A percentile compares a stretch with the other conserved stretches of the same genome.
Conservation (phyloP, 139 green algal genomes). For the Chlamydomonas schloesseri region DNA sequence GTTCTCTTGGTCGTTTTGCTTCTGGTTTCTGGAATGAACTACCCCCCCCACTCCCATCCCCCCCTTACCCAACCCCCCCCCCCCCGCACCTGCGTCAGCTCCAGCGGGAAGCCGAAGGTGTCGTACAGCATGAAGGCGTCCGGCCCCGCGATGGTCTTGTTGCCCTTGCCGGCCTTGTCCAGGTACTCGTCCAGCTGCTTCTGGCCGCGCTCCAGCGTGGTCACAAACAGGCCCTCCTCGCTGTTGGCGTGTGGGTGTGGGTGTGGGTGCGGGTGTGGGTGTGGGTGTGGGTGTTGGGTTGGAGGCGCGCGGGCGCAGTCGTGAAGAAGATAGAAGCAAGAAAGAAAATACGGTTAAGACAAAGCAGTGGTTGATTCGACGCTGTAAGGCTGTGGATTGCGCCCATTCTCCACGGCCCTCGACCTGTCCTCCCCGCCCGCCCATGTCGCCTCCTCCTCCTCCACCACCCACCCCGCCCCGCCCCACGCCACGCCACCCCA, state of each 20-base stretch:
- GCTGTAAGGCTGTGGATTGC: too few species aligned
- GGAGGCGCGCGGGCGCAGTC: too few species aligned
- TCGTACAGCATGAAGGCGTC: constrained; percentile 93
- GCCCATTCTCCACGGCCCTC: not conserved
- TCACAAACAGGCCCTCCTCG: constrained; percentile 52
- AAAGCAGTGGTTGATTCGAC: too few species aligned
- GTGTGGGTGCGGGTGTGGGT: too few species aligned
- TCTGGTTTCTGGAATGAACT: not conserved
- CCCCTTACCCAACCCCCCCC: not conserved
- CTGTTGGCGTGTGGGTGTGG: not conserved
- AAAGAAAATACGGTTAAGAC: too few species aligned
- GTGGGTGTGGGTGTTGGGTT: too few species aligned
- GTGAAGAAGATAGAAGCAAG: too few species aligned
- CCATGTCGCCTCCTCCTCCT: not conserved
- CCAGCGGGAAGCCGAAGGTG: constrained; percentile 90
- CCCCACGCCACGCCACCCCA: too few species aligned
- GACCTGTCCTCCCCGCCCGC: not conserved
- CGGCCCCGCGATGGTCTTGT: constrained; percentile 59
- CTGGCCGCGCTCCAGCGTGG: constrained; percentile 86
- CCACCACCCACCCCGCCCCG: too few species aligned
- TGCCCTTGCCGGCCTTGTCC: not conserved
- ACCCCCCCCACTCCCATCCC: not conserved
- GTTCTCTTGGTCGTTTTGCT: too few species aligned
- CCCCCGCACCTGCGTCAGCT: constrained; percentile 76
- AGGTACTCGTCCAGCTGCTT: constrained; percentile 83